A percentile compares a stretch with the other conserved stretches of the same genome.
Evolutionary conservation across 176 grass and related monocot species (phyloP).

Genomic region (Oryza longistaminata): DNA sequence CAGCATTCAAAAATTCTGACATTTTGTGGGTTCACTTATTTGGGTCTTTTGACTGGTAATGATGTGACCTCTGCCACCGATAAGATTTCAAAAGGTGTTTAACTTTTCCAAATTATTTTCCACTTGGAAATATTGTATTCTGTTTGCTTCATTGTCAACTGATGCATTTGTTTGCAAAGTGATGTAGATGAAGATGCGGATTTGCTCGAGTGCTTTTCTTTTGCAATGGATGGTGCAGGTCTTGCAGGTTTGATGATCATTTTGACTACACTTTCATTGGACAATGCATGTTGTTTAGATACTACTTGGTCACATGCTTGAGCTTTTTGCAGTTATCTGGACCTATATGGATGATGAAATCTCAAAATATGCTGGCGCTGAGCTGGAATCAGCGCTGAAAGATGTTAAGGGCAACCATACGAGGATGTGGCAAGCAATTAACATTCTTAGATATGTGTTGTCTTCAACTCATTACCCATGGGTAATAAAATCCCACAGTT

Average conservation of each 20-base stretch:
- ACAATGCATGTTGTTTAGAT: neutral
- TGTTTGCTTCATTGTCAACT: constrained; percentile 36
- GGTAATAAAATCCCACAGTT: constrained; percentile 70
- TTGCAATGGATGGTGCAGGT: constrained; percentile 61
- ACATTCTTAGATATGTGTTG: constrained; percentile 62
- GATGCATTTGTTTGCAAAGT: constrained; percentile 49
- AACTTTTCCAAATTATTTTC: constrained; percentile 23
- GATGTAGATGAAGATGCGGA: constrained; percentile 62
- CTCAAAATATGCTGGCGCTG: constrained; percentile 46
- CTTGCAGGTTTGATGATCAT: constrained; percentile 67
- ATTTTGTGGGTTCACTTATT: constrained; percentile 71
- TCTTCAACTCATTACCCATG: constrained; percentile 68
- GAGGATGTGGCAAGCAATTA: constrained; percentile 71
- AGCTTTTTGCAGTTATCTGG: constrained; percentile 66
- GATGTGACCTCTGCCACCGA: constrained; percentile 50
- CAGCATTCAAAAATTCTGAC: constrained; percentile 54
- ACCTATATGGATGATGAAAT: constrained; percentile 54
- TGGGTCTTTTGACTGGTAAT: constrained; percentile 72
- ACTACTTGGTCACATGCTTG: constrained; percentile 22
- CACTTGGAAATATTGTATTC: constrained; percentile 5
- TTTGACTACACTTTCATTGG: constrained; percentile 13
- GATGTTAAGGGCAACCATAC: constrained; percentile 48
- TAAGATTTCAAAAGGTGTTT: constrained; percentile 69
- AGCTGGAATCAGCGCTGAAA: constrained; percentile 55
- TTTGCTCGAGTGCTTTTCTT: constrained; percentile 54